These are phyloP conservation scores for Avena eriantha DNA, from an alignment of 176 grass and related monocot species.

Conservation along the genomic window DNA sequence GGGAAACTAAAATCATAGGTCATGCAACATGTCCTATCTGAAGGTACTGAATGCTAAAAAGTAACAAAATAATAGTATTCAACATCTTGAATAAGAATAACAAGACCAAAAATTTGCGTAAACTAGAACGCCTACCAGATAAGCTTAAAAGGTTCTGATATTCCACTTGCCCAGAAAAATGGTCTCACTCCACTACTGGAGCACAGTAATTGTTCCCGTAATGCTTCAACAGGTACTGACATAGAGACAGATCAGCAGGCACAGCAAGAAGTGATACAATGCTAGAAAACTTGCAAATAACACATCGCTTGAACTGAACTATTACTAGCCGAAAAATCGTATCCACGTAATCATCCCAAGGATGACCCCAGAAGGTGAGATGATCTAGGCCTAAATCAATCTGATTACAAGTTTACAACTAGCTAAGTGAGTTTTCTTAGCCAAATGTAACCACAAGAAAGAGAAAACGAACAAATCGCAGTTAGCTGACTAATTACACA, in stretches of 20 bases:
- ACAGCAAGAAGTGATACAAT: background rate
- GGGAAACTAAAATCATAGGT: no score
- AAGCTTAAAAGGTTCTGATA: background rate
- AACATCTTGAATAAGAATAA: background rate
- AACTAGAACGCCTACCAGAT: background rate
- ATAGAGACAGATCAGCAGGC: background rate
- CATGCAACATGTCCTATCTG: background rate
- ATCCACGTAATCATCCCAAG: slow-evolving; percentile 1
- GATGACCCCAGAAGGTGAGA: background rate
- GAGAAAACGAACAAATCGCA: background rate
- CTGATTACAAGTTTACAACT: slow-evolving; percentile 6
- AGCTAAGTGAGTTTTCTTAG: slow-evolving; percentile 29
- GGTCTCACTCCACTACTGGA: background rate
- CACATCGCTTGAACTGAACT: slow-evolving; percentile 14
- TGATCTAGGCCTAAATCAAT: slow-evolving; percentile 40
- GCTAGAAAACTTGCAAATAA: background rate
- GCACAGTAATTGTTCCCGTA: background rate
- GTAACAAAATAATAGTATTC: background rate
- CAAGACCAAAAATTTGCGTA: background rate
- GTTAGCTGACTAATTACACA: slow-evolving; percentile 39
- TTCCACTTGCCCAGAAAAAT: slow-evolving; percentile 14
- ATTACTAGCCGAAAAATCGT: background rate
- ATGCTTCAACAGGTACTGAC: slow-evolving; percentile 12
- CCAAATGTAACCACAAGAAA: slow-evolving; percentile 8
- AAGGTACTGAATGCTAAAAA: background rate